Evolutionary conservation across 2,329 filamentous ascomycete species (phyloP).

Genomic region (Curvularia eragrostidis): DNA sequence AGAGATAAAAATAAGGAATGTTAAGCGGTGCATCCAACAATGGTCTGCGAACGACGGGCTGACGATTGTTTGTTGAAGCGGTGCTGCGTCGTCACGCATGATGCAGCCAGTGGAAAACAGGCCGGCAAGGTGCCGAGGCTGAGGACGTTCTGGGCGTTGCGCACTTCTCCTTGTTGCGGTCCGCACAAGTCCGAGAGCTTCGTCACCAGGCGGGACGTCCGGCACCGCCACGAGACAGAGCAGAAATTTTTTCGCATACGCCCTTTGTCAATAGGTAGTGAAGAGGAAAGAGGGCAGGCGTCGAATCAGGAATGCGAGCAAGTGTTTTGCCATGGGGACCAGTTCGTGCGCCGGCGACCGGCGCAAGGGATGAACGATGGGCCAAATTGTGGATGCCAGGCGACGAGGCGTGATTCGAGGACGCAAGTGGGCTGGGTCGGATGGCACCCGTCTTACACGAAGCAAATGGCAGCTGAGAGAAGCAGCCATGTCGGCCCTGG

Average conservation of each 20-base stretch:
- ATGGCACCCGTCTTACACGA: constrained; percentile 28
- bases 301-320: constrained; percentile 31
- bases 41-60: constrained; percentile 10
- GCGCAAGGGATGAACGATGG: constrained; percentile 37
- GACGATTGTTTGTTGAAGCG: constrained; percentile 17
- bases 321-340: constrained; percentile 29
- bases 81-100: constrained; percentile 18
- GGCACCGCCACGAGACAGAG: constrained; percentile 20
- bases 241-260: too few relatives aligned
- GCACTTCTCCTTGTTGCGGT: constrained; percentile 31
- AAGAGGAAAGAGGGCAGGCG: constrained; percentile 9
- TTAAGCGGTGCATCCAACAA: constrained; percentile 25
- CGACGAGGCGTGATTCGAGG: constrained; percentile 39
- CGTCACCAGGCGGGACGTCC: constrained; percentile 40
- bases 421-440: constrained; percentile 29
- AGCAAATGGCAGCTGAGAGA: constrained; percentile 35
- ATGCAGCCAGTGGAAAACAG: constrained; percentile 22
- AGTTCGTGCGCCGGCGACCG: constrained; percentile 26
- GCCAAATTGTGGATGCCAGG: constrained; percentile 36
- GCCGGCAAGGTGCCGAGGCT: constrained; percentile 27
- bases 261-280: constrained; percentile 5
- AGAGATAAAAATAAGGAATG: constrained; percentile 4
- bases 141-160: constrained; percentile 26
- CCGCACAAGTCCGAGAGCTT: constrained; percentile 38
- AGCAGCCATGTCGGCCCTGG: constrained; percentile 9